Evolutionary conservation across 805 yeast species (phyloP).

Genomic region (Starmerella scarabaei): DNA sequence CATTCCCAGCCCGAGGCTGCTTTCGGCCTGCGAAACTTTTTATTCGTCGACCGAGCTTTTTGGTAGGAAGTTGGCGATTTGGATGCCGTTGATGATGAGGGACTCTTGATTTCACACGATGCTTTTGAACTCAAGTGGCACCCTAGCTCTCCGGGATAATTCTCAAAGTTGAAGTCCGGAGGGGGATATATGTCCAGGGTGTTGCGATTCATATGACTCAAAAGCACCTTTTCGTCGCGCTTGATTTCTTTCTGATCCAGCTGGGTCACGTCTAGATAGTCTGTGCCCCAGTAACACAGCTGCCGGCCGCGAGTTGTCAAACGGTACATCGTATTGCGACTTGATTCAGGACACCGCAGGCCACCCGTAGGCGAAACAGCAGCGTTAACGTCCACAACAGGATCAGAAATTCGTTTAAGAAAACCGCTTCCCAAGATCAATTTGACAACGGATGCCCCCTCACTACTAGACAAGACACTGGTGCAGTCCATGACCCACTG

Average conservation of each 20-base stretch:
- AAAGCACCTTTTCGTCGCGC: background rate
- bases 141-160: background rate
- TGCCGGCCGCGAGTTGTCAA: constrained; percentile 15
- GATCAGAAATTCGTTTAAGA: constrained; percentile 12
- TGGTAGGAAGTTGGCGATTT: background rate
- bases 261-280: background rate
- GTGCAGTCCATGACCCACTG: constrained; percentile 92
- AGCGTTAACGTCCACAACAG: constrained; percentile 9
- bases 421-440: constrained; percentile 27
- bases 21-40: too few species aligned
- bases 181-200: background rate
- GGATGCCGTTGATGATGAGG: background rate
- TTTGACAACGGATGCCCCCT: constrained; percentile 16
- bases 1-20: constrained; percentile 15
- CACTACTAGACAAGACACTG: constrained; percentile 38
- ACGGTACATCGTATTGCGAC: constrained; percentile 11
- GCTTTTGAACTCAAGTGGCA: background rate
- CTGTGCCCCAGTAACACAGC: constrained; percentile 9
- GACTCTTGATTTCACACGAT: background rate
- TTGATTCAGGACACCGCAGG: background rate
- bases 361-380: constrained; percentile 2
- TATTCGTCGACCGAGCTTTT: too few species aligned
- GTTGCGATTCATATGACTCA: background rate
- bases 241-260: background rate
- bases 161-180: background rate